Percentiles rank a stretch among this genome's conserved stretches.
phyloP scores from a whole-genome alignment of 306 rosid species.

The Geum urbanum region DNA sequence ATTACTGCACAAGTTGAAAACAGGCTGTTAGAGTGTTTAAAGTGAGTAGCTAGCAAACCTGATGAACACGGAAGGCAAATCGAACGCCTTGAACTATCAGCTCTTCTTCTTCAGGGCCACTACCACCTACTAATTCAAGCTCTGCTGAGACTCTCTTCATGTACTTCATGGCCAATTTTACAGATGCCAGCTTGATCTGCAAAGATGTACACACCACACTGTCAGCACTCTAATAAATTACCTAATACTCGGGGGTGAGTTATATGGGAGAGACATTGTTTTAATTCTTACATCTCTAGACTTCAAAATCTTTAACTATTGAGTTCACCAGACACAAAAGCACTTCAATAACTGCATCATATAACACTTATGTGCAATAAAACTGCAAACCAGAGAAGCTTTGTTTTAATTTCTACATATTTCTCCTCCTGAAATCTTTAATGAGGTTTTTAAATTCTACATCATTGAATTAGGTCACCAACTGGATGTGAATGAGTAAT shows the following conservation, averaged over 20 bases:
- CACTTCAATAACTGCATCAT: neutral
- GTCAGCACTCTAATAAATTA: slow-evolving; percentile 28
- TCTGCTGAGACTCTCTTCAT: slow-evolving; percentile 95
- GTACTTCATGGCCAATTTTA: slow-evolving; percentile 90
- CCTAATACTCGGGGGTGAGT: neutral
- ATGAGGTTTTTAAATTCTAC: too few relatives aligned
- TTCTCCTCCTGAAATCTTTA: neutral
- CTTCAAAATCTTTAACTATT: neutral
- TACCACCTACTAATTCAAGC: slow-evolving; percentile 72
- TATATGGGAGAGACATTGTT: neutral
- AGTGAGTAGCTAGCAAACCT: slow-evolving; percentile 47
- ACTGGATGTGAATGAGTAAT: neutral
- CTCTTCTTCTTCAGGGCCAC: slow-evolving; percentile 97
- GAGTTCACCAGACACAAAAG: neutral
- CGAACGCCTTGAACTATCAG: slow-evolving; percentile 87
- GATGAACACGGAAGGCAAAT: slow-evolving; percentile 96
- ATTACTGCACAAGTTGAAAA: neutral
- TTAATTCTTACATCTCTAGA: neutral
- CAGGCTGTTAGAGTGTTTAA: neutral
- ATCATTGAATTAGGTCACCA: neutral
- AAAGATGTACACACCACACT: slow-evolving; percentile 10
- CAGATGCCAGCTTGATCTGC: slow-evolving; percentile 94
- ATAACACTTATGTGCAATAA: neutral
- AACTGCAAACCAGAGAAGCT: neutral
- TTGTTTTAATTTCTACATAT: neutral